Conservation (phyloP, 2,329 filamentous ascomycete genomes). For the Thermothelomyces thermophilus region DNA sequence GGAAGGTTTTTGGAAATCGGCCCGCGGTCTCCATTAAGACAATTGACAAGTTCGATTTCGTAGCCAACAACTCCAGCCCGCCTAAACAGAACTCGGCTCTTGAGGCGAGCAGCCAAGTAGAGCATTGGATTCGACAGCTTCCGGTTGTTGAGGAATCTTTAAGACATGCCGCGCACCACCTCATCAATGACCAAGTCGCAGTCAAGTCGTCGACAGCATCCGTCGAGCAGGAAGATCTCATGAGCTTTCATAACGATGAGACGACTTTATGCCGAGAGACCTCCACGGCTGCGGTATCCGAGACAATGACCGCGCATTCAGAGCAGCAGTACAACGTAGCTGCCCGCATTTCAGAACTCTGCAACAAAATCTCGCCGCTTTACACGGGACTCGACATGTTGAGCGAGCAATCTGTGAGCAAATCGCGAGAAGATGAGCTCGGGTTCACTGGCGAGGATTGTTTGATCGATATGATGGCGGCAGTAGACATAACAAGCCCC, state of each 20-base stretch:
- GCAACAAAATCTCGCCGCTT: background rate
- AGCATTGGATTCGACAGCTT: constrained; percentile 6
- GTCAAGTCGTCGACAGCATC: background rate
- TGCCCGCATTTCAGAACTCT: too few species aligned
- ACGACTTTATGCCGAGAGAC: background rate
- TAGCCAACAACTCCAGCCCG: too few species aligned
- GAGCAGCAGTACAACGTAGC: too few species aligned
- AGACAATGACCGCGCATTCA: background rate
- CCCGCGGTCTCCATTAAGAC: constrained; percentile 3
- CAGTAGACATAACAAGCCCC: background rate
- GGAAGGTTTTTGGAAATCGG: constrained; percentile 2
- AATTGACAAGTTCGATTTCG: background rate
- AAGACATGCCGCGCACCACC: background rate
- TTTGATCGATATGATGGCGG: constrained; percentile 5
- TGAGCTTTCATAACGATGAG: background rate
- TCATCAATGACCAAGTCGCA: background rate
- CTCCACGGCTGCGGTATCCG: background rate
- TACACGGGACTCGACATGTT: background rate
- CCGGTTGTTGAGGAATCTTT: background rate
- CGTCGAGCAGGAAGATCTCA: background rate
- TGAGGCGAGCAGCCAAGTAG: background rate
- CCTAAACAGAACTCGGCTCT: background rate
- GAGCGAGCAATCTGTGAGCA: background rate
- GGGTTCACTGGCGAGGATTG: background rate
- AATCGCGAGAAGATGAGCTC: background rate